Base-by-base conservation (phyloP, 1,284 basidiomycete species). In the Trametes pubescens region DNA sequence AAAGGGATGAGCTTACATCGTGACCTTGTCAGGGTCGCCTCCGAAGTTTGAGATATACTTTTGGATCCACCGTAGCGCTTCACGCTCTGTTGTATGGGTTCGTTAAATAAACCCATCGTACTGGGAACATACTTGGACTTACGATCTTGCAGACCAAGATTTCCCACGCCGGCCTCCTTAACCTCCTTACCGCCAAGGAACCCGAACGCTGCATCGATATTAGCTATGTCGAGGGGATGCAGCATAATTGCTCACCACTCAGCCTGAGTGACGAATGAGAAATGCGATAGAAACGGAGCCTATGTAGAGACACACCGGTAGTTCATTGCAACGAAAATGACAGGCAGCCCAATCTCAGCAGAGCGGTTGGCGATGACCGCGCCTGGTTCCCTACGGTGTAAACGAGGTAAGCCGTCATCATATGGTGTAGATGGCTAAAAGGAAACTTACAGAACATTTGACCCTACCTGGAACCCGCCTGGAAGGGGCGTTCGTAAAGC, bases 51-150 rank as follows among this genome's bases (percentile, higher is more conserved):
- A 55, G 51, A 84, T 82, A 63, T 83, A 78, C 56, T 77, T 65
- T 34, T 82, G 77, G 0, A 84, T 72, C 90, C 90, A 92, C 62
- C 85, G 73, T 16, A 93, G 73, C 0, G 87, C 87, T 40, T 59
- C 60, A 1, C 63, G 64, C 34, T 71, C 71, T 72, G 35, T 7
- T 7, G 2, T 10, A 14, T 1, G n/a, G 9, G 34, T 0, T n/a
- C 2, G 24, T 29, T 6, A 14, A n/a, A 24, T 13, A 18, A 16
- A 1, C 4, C 10, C 24, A 8, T 7, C 29, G 26, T 16, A 16
- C 40, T n/a, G 6, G 7, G 47, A 0, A 4, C 3, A 26, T 24
- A 13, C 2, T 6, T 11, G 21, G 11, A 47, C 82, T 67, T 65
- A 86, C 85, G 84, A 66, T 86, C 84, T 51, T 79, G 81, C 5